phyloP scores from a whole-genome alignment of 139 green algal species.

The Volvox reticuliferus region DNA sequence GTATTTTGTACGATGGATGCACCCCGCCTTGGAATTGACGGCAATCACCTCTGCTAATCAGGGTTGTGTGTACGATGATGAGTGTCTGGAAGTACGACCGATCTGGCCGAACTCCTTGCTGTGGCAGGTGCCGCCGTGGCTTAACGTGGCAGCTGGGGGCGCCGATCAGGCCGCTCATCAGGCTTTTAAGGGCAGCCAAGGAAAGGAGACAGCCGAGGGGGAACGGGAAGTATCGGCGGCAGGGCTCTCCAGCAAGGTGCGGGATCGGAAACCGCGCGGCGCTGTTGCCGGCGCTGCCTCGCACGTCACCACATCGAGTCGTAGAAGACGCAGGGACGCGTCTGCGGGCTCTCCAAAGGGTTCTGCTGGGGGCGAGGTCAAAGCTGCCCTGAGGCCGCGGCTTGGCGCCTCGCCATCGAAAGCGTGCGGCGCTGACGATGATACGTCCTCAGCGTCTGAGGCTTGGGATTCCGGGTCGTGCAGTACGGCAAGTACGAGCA shows the following conservation, averaged over 20 bases:
- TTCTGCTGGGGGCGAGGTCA: no score
- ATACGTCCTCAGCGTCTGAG: neutral
- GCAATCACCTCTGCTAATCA: constrained; percentile 30
- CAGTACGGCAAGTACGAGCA: neutral
- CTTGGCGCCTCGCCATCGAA: neutral
- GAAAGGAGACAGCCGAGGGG: no score
- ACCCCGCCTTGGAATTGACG: constrained; percentile 59
- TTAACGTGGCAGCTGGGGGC: neutral
- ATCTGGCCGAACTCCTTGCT: constrained; percentile 12
- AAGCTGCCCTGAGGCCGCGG: no score
- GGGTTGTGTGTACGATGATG: constrained; percentile 57
- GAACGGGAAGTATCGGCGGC: neutral
- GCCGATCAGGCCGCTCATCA: neutral
- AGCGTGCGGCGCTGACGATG: neutral
- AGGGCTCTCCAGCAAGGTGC: neutral
- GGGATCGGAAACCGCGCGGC: no score
- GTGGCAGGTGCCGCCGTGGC: constrained; percentile 57
- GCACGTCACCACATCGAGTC: no score
- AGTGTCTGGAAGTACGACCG: constrained; percentile 65
- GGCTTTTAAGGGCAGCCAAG: no score
- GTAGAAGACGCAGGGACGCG: no score
- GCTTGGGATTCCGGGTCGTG: constrained; percentile 2
- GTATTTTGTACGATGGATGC: constrained; percentile 71
- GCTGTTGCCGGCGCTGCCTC: no score
- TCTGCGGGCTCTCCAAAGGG: no score